Evolutionary conservation across 1,284 basidiomycete genomes (phyloP).

Genomic region (Trametes pubescens): DNA sequence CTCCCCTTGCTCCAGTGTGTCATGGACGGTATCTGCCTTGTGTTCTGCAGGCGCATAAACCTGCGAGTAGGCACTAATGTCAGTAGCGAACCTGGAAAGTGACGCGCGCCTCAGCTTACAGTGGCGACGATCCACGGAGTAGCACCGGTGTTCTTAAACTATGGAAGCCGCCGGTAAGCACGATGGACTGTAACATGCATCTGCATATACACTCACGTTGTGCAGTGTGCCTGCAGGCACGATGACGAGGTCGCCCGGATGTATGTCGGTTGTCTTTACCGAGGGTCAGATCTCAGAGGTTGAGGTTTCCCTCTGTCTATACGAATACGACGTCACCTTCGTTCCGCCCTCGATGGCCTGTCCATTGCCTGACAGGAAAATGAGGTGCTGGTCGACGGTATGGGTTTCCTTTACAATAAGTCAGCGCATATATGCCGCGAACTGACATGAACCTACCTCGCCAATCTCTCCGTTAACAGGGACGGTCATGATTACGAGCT

Average conservation of each 20-base stretch:
- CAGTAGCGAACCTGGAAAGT: not conserved
- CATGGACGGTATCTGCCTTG: conserved; percentile 43
- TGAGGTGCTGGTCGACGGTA: conserved; percentile 43
- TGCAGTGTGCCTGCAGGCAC: conserved; percentile 43
- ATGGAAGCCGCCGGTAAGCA: conserved; percentile 14
- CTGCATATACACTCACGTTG: conserved; percentile 39
- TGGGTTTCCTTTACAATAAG: conserved; percentile 38
- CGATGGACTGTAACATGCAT: not conserved
- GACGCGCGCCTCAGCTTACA: conserved; percentile 24
- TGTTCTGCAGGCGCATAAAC: conserved; percentile 45
- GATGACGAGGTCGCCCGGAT: conserved; percentile 41
- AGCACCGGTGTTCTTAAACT: conserved; percentile 43
- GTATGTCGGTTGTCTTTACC: conserved; percentile 33
- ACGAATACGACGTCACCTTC: conserved; percentile 19
- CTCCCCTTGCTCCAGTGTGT: conserved; percentile 40
- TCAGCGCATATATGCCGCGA: conserved; percentile 17
- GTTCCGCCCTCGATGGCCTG: conserved; percentile 41
- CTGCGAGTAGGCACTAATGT: conserved; percentile 16
- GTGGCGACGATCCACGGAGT: conserved; percentile 43
- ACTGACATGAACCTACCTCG: conserved; percentile 26
- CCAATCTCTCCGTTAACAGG: conserved; percentile 43
- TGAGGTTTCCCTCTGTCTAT: too few species aligned
- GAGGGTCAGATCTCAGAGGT: not conserved
- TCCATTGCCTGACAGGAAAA: conserved; percentile 41
- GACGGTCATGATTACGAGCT: conserved; percentile 45